Percentiles rank a stretch among this genome's conserved stretches.
These are phyloP conservation scores for Clathrospora elynae DNA, from an alignment of 2,329 filamentous ascomycete species.

Conservation along the genomic window DNA sequence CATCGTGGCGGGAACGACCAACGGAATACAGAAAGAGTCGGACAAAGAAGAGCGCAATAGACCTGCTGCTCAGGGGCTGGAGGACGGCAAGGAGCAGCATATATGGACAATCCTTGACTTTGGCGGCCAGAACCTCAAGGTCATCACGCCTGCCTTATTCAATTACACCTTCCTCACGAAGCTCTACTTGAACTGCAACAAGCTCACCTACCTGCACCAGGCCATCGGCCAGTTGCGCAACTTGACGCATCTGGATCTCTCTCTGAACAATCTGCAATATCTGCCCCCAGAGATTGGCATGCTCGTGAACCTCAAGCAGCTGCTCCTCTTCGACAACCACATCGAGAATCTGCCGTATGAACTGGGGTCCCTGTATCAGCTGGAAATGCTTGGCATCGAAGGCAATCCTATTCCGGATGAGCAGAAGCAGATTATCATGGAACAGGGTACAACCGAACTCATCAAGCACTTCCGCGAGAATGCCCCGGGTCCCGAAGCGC, in stretches of 20 bases:
- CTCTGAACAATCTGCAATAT: slow-evolving; percentile 80
- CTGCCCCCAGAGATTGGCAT: slow-evolving; percentile 93
- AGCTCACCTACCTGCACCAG: slow-evolving; percentile 77
- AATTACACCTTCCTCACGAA: slow-evolving; percentile 86
- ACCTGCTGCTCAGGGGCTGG: slow-evolving; percentile 62
- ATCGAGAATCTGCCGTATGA: slow-evolving; percentile 82
- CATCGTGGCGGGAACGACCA: slow-evolving; percentile 60
- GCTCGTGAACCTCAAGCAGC: slow-evolving; percentile 87
- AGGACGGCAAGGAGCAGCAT: slow-evolving; percentile 59
- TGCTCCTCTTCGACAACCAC: slow-evolving; percentile 89
- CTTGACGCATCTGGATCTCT: slow-evolving; percentile 82
- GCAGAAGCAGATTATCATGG: slow-evolving; percentile 80
- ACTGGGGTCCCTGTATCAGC: slow-evolving; percentile 82
- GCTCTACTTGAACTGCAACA: slow-evolving; percentile 93
- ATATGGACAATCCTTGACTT: slow-evolving; percentile 94
- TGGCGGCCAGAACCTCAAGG: slow-evolving; percentile 90
- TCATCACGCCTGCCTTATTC: slow-evolving; percentile 79
- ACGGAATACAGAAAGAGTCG: slow-evolving; percentile 56
- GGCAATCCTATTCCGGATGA: slow-evolving; percentile 83
- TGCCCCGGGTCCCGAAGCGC: slow-evolving; percentile 78
- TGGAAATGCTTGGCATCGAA: slow-evolving; percentile 89
- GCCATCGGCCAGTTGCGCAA: slow-evolving; percentile 82
- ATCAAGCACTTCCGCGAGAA: slow-evolving; percentile 83
- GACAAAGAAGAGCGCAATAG: slow-evolving; percentile 66
- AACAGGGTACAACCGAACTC: slow-evolving; percentile 83